These are phyloP conservation scores for Xylariales sp. DNA, from an alignment of 2,329 filamentous ascomycete species.

Conservation along the genomic window DNA sequence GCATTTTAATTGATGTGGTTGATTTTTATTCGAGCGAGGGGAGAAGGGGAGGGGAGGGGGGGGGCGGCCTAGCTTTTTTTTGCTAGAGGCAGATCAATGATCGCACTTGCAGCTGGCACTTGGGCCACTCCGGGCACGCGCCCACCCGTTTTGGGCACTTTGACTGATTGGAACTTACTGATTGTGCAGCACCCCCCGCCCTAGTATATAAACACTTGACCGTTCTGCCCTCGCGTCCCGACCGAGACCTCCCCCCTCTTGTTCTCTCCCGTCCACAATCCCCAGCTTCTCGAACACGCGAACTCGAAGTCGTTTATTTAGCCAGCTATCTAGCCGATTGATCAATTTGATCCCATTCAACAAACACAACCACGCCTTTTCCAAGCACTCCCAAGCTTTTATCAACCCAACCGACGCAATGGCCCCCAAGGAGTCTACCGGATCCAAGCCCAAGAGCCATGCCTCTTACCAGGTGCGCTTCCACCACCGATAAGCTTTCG, in stretches of 20 bases:
- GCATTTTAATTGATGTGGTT: too few relatives aligned
- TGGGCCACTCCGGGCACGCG: conserved; percentile 6
- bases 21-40: too few relatives aligned
- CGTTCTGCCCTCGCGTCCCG: conserved; percentile 8
- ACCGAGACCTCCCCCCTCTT: conserved; percentile 5
- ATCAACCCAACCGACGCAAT: conserved; percentile 5
- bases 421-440: conserved; percentile 20
- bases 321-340: conserved; percentile 2
- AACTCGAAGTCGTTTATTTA: background rate
- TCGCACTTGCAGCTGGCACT: conserved; percentile 3
- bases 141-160: conserved; percentile 6
- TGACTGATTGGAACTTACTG: conserved; percentile 4
- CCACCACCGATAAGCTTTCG: conserved; percentile 7
- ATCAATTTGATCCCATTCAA: background rate
- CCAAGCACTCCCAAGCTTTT: conserved; percentile 1
- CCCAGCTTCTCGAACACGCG: background rate
- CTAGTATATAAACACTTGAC: conserved; percentile 8
- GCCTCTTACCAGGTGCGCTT: conserved; percentile 53
- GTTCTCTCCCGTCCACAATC: conserved; percentile 1
- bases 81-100: background rate
- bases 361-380: conserved; percentile 1
- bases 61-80: background rate
- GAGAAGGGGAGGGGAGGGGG: background rate
- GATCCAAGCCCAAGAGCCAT: conserved; percentile 47
- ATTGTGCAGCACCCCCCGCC: conserved; percentile 4